These are phyloP conservation scores for Dryas integrifolia DNA, from an alignment of 331 rosid genomes.

Conservation along the genomic window DNA sequence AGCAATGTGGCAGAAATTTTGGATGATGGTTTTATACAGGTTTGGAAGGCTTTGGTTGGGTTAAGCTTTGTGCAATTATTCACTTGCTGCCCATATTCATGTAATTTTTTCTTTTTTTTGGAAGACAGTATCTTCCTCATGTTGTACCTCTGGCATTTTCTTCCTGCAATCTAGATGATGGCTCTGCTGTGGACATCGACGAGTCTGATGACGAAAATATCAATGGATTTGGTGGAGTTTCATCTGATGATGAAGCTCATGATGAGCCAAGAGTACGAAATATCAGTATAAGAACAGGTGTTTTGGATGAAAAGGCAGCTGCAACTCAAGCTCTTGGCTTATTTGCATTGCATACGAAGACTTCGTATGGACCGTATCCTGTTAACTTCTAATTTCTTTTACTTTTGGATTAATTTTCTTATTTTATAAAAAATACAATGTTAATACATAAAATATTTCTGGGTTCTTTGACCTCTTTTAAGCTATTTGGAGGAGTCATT, in stretches of 20 bases:
- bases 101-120: constrained; percentile 17
- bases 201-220: constrained; percentile 77
- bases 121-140: constrained; percentile 90
- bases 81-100: constrained; percentile 32
- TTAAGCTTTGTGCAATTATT: constrained; percentile 25
- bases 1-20: constrained; percentile 93
- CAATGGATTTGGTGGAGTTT: constrained; percentile 95
- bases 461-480: constrained; percentile 38
- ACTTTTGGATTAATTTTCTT: background rate
- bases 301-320: constrained; percentile 97
- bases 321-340: constrained; percentile 99
- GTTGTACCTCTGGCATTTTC: constrained; percentile 89
- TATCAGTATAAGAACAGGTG: constrained; percentile 93
- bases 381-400: constrained; percentile 5
- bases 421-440: background rate
- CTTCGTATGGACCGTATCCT: constrained; percentile 90
- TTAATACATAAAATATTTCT: constrained; percentile 25
- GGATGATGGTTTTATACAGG: constrained; percentile 83
- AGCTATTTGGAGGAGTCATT: constrained; percentile 96
- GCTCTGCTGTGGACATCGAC: constrained; percentile 88
- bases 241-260: constrained; percentile 95
- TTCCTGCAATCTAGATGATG: constrained; percentile 98
- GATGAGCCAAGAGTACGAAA: constrained; percentile 97
- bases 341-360: constrained; percentile 84
- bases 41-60: constrained; percentile 26